These are phyloP conservation scores for Ceratopteris richardii DNA, from an alignment of 75 land plant genomes.

Conservation along the genomic window DNA sequence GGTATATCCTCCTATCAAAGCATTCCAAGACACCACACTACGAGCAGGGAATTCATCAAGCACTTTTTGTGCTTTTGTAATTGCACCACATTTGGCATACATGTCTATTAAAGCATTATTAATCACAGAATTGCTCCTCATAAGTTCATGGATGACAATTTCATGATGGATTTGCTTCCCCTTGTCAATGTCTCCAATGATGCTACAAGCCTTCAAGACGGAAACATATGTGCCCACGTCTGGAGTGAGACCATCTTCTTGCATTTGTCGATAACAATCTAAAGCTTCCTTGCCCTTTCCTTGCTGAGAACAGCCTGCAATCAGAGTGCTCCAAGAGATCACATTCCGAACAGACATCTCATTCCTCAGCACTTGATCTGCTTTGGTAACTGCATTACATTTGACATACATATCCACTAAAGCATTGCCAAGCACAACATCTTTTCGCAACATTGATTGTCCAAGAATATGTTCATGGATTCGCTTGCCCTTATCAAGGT, in stretches of 20 bases:
- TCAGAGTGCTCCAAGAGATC: constrained; percentile 28
- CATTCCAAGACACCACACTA: constrained; percentile 19
- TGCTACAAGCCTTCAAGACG: constrained; percentile 51
- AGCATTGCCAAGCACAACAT: constrained; percentile 27
- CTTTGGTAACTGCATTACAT: constrained; percentile 19
- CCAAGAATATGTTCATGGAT: constrained; percentile 19
- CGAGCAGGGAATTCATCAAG: constrained; percentile 7
- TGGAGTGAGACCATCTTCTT: constrained; percentile 34
- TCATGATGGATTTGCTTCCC: constrained; percentile 28
- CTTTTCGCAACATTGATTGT: constrained; percentile 17
- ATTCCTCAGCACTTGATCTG: constrained; percentile 19
- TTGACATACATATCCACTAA: constrained; percentile 27
- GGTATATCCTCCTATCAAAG: constrained; percentile 20
- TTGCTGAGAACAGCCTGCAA: constrained; percentile 13
- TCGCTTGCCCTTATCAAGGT: constrained; percentile 8
- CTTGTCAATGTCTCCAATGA: constrained; percentile 35
- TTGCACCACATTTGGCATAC: constrained; percentile 21
- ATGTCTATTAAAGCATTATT: constrained; percentile 18
- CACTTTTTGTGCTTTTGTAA: constrained; percentile 7
- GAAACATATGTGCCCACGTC: constrained; percentile 58
- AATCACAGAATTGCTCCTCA: constrained; percentile 2
- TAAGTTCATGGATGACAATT: neutral
- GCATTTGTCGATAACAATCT: constrained; percentile 38
- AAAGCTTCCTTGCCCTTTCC: constrained; percentile 15
- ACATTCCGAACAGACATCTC: constrained; percentile 15